Evolutionary conservation across 176 grass and related monocot genomes (phyloP).

Genomic region (Pontederia crassipes): DNA sequence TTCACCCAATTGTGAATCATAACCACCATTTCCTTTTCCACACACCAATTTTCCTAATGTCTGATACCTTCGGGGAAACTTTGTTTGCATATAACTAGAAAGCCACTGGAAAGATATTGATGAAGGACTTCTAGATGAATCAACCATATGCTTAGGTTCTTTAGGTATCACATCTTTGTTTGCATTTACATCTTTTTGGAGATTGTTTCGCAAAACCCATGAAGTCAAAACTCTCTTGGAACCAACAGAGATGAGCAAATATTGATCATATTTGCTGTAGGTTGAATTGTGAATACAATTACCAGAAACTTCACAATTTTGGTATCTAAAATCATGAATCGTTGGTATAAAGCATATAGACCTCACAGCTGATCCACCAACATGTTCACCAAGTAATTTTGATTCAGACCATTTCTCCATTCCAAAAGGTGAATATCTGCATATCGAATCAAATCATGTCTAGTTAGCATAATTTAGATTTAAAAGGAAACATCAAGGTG

Average conservation of each 20-base stretch:
- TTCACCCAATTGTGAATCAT: neutral
- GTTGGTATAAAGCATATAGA: constrained; percentile 64
- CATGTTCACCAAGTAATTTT: constrained; percentile 83
- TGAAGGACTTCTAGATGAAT: constrained; percentile 17
- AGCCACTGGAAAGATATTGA: constrained; percentile 77
- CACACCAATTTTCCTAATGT: constrained; percentile 20
- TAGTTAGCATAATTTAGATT: neutral
- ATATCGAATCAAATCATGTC: neutral
- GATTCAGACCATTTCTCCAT: constrained; percentile 64
- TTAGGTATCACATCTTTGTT: constrained; percentile 13
- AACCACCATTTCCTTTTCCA: constrained; percentile 26
- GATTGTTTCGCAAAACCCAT: constrained; percentile 62
- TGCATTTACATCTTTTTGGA: neutral
- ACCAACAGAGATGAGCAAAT: constrained; percentile 81
- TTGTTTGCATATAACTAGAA: constrained; percentile 70
- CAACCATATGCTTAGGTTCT: constrained; percentile 20
- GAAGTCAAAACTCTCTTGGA: constrained; percentile 92
- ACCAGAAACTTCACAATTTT: constrained; percentile 1
- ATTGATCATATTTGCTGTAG: constrained; percentile 26
- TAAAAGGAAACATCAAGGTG: neutral
- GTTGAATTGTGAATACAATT: constrained; percentile 14
- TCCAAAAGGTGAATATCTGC: constrained; percentile 42
- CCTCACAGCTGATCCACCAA: constrained; percentile 92
- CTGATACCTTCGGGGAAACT: constrained; percentile 24
- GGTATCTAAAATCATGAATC: constrained; percentile 34